phyloP scores from a whole-genome alignment of 2,329 filamentous ascomycete species.

The Hysterium pulicare region DNA sequence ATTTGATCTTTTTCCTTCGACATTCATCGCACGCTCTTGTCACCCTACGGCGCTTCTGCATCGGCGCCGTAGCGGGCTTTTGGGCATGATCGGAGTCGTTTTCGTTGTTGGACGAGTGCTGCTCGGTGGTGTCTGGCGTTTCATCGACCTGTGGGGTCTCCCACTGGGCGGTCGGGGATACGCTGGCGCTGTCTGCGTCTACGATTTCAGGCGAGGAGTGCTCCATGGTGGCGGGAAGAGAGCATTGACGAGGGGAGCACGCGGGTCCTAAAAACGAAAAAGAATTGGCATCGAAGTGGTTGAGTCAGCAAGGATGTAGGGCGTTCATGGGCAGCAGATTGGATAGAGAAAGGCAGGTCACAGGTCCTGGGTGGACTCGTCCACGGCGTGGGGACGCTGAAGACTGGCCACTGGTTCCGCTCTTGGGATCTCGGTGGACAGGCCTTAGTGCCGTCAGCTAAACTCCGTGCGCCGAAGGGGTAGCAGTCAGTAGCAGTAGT shows the following conservation, averaged over 20 bases:
- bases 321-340: neutral
- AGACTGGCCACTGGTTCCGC: neutral
- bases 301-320: neutral
- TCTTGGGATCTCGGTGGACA: neutral
- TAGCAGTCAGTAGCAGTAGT: too few relatives aligned
- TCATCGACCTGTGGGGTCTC: conserved; percentile 27
- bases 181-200: conserved; percentile 28
- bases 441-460: neutral
- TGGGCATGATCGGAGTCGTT: conserved; percentile 32
- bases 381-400: neutral
- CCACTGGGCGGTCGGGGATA: conserved; percentile 23
- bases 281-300: conserved; percentile 1
- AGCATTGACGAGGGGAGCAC: neutral
- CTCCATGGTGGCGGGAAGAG: conserved; percentile 28
- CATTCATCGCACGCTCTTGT: conserved; percentile 45
- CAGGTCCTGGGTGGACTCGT: neutral
- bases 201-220: conserved; percentile 30
- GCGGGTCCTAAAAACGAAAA: neutral
- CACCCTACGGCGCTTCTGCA: conserved; percentile 43
- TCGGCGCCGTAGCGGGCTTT: conserved; percentile 27
- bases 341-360: neutral
- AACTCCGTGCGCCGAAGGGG: neutral
- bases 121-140: conserved; percentile 27
- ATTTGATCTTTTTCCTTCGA: conserved; percentile 53
- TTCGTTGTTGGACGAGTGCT: conserved; percentile 28